Evolutionary conservation across 1,139 yeast species (phyloP).

Genomic region (Geotrichum citri-aurantii): DNA sequence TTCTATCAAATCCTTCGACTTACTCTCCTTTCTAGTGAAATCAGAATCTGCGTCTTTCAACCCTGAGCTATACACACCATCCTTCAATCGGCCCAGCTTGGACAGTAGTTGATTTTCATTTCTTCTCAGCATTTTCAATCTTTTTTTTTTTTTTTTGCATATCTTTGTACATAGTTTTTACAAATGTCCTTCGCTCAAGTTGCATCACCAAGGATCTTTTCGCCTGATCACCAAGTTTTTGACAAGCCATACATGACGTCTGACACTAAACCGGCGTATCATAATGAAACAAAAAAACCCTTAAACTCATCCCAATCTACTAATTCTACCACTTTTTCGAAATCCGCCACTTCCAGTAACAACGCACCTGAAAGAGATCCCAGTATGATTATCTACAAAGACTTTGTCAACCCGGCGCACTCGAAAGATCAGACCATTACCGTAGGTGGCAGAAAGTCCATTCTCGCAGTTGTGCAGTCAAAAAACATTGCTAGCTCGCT

Average conservation of each 20-base stretch:
- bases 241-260: not conserved
- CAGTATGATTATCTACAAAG: conserved; percentile 9
- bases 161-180: not conserved
- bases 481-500: conserved; percentile 63
- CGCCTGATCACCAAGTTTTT: conserved; percentile 5
- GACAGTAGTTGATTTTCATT: not conserved
- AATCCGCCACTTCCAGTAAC: not conserved
- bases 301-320: not conserved
- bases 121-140: not conserved
- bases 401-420: conserved; percentile 6
- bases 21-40: not conserved
- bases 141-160: not conserved
- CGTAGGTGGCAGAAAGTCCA: conserved; percentile 87
- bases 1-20: not conserved
- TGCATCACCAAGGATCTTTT: conserved; percentile 5
- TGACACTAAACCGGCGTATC: not conserved
- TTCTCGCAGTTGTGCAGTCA: conserved; percentile 80
- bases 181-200: conserved; percentile 12
- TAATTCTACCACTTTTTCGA: not conserved
- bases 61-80: not conserved
- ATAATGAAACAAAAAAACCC: not conserved
- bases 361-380: conserved; percentile 13
- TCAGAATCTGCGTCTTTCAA: not conserved
- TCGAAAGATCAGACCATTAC: conserved; percentile 8
- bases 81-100: not conserved